Base-by-base conservation (phyloP, 202 grass and related monocot species). In the Carex arenaria region DNA sequence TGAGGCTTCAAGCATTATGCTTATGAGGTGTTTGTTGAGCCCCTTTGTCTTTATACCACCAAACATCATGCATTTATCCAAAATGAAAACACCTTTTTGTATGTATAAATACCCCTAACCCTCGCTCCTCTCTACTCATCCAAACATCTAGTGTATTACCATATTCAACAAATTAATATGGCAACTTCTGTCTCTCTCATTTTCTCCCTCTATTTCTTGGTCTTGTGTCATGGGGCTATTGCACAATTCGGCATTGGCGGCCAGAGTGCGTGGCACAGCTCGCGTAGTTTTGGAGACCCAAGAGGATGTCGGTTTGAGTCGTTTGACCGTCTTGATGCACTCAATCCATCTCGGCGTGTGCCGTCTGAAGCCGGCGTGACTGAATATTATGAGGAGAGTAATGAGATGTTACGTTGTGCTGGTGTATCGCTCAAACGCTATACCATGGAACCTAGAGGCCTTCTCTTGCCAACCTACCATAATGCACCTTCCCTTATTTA, bases 401-500 rank as follows among this genome's bases (percentile, higher is more conserved):
- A 78, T 30, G 78, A 89, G 54, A 53, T 68, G 43, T 83, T 89
- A 42, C 20, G 60, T 42, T 86, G 87, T 45, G 72, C 83, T 5
- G 79, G 87, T 4, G 63, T 83, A 26, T 81, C 69, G 34, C 36
- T 78, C 14, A 79, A 79, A 9, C 69, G 79, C 18, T 55, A 66
- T 31, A 81, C 64, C 18, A 83, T 89, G 36, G 78, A 83, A 22
- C 47, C 88, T 63, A 80, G 79, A 19, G 84, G 83, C 4, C 84
- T 89, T 70, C 18, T 89, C 52, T 32, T 89, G 54, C 83, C 83
- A 75, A 57, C 10, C 26, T 89, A 89, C 30, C 51, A 72, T 63
- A 85, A 79, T 55, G 11, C 79, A 43, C 87, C 79, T 55, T 57
- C 23, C 18, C 38, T 89, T 6, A 68, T 86, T 38, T 86, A 86